A percentile compares a stretch with the other conserved stretches of the same genome.
Conservation (phyloP, 768 basidiomycete species). For the Kwoniella sp. region DNA sequence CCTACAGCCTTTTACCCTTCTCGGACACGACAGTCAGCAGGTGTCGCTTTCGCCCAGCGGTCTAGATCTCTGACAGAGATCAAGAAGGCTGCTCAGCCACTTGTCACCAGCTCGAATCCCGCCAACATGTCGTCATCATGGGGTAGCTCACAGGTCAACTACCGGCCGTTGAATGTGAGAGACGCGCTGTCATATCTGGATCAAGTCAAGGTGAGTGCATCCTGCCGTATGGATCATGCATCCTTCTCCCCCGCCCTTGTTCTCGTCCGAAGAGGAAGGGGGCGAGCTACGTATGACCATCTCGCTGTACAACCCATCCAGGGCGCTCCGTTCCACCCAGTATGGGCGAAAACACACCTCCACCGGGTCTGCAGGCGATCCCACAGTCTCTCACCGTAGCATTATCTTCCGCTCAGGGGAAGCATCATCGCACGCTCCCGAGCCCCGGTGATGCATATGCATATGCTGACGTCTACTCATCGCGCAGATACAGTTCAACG, state of each 20-base stretch:
- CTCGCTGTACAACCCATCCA: background rate
- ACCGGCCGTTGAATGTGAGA: conserved; percentile 78
- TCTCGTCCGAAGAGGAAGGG: no score
- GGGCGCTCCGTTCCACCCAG: background rate
- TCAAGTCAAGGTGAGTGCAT: conserved; percentile 65
- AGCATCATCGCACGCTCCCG: no score
- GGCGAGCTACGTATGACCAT: background rate
- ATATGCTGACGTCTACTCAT: background rate
- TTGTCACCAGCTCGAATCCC: no score
- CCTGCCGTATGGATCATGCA: background rate
- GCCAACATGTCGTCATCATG: conserved; percentile 2
- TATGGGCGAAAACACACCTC: conserved; percentile 12
- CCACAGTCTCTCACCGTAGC: no score
- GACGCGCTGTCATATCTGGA: conserved; percentile 92
- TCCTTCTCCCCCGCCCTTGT: background rate
- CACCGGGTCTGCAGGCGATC: no score
- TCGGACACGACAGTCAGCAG: no score
- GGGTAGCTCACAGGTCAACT: conserved; percentile 2
- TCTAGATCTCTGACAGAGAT: no score
- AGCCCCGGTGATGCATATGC: no score
- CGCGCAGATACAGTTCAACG: conserved; percentile 70
- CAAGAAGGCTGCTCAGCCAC: no score
- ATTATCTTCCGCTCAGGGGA: no score
- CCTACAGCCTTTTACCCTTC: no score
- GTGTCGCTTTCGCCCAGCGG: no score